Evolutionary conservation across 805 yeast genomes (phyloP).

Genomic region (Barnettozyma californica): DNA sequence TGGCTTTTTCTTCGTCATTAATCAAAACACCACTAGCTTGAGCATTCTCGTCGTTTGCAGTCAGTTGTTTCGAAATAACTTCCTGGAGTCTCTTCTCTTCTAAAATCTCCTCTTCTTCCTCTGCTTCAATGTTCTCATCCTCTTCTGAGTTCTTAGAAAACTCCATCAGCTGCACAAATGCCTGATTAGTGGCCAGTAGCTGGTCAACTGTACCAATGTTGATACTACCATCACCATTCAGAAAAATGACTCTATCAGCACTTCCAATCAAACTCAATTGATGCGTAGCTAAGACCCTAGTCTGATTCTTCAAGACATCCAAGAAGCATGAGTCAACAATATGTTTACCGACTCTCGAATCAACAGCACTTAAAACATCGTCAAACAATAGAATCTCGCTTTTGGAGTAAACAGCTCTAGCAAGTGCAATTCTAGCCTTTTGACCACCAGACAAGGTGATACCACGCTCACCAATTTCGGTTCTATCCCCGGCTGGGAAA

Average conservation of each 20-base stretch:
- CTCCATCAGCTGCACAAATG: slow-evolving; percentile 45
- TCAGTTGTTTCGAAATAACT: slow-evolving; percentile 15
- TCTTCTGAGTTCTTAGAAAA: slow-evolving; percentile 31
- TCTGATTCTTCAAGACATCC: slow-evolving; percentile 45
- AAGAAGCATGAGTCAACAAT: slow-evolving; percentile 56
- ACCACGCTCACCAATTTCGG: slow-evolving; percentile 75
- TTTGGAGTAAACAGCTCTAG: slow-evolving; percentile 64
- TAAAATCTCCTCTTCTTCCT: slow-evolving; percentile 26
- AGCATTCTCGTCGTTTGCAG: slow-evolving; percentile 16
- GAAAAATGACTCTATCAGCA: slow-evolving; percentile 60
- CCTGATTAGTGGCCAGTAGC: slow-evolving; percentile 34
- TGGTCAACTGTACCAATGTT: slow-evolving; percentile 53
- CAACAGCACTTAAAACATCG: slow-evolving; percentile 74
- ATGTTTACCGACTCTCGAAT: slow-evolving; percentile 70
- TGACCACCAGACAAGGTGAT: slow-evolving; percentile 77
- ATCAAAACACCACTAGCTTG: slow-evolving; percentile 32
- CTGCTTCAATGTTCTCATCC: slow-evolving; percentile 22
- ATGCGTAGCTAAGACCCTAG: slow-evolving; percentile 73
- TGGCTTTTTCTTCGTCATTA: slow-evolving; percentile 52
- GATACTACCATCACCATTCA: slow-evolving; percentile 56
- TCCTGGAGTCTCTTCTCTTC: slow-evolving; percentile 20
- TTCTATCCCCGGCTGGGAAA: slow-evolving; percentile 61
- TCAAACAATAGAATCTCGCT: slow-evolving; percentile 61
- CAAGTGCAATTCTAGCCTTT: slow-evolving; percentile 65
- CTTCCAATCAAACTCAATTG: slow-evolving; percentile 58